These are phyloP conservation scores for Pichia kluyveri DNA, from an alignment of 805 yeast species.

Conservation along the genomic window DNA sequence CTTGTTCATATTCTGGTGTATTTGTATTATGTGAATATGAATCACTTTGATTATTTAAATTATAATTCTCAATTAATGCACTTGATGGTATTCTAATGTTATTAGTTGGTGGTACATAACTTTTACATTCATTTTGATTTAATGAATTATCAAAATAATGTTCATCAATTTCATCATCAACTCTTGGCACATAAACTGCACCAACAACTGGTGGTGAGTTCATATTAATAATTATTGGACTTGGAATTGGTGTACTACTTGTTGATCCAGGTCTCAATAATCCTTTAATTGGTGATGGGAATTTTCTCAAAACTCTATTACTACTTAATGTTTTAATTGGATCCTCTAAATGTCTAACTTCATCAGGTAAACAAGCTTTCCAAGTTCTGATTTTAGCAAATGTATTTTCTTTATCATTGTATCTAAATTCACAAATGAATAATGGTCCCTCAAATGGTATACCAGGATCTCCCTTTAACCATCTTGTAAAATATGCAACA, in stretches of 20 bases:
- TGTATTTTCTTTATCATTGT: slow-evolving; percentile 80
- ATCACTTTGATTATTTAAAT: background rate
- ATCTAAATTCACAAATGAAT: slow-evolving; percentile 90
- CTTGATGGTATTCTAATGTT: slow-evolving; percentile 20
- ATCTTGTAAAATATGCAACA: slow-evolving; percentile 89
- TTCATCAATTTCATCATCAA: slow-evolving; percentile 70
- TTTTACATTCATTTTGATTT: slow-evolving; percentile 19
- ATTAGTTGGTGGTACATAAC: slow-evolving; percentile 24
- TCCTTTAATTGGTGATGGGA: slow-evolving; percentile 78
- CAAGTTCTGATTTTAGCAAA: slow-evolving; percentile 95
- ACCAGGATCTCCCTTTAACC: slow-evolving; percentile 90
- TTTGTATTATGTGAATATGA: background rate
- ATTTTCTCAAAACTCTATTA: slow-evolving; percentile 60
- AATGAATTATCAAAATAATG: slow-evolving; percentile 38
- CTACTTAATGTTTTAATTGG: slow-evolving; percentile 59
- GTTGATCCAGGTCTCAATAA: slow-evolving; percentile 68
- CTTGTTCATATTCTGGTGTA: background rate
- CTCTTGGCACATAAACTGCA: slow-evolving; percentile 73
- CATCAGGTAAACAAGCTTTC: slow-evolving; percentile 98
- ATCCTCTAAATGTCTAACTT: slow-evolving; percentile 79
- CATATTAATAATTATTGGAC: slow-evolving; percentile 70
- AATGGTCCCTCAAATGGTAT: slow-evolving; percentile 72
- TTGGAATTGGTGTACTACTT: slow-evolving; percentile 67
- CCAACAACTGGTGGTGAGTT: slow-evolving; percentile 95
- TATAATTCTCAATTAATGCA: background rate